These are phyloP conservation scores for Powellomyces hirtus DNA, from an alignment of 192 early-diverging fungal genomes.

Conservation along the genomic window DNA sequence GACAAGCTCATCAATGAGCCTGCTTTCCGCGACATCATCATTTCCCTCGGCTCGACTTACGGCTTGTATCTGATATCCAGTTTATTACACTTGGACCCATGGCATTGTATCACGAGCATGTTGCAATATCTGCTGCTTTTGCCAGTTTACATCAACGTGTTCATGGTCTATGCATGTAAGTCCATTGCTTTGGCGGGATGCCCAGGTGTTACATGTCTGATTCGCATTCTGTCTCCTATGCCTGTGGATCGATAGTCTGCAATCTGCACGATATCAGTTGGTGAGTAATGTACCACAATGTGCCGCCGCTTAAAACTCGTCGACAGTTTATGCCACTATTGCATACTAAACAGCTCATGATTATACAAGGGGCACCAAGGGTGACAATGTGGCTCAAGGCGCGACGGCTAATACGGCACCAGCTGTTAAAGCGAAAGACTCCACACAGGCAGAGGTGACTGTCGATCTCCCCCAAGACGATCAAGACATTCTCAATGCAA, in stretches of 20 bases:
- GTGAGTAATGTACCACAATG: too few relatives aligned
- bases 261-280: slow-evolving; percentile 62
- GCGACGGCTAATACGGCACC: slow-evolving; percentile 18
- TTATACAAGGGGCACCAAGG: slow-evolving; percentile 59
- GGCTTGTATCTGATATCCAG: slow-evolving; percentile 47
- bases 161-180: slow-evolving; percentile 53
- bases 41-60: slow-evolving; percentile 47
- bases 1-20: slow-evolving; percentile 26
- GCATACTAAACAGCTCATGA: too few relatives aligned
- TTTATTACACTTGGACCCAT: slow-evolving; percentile 52
- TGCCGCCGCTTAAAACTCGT: too few relatives aligned
- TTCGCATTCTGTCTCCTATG: too few relatives aligned
- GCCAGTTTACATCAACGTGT: slow-evolving; percentile 49
- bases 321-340: too few relatives aligned
- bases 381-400: slow-evolving; percentile 32
- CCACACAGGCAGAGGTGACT: slow-evolving; percentile 24
- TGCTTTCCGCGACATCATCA: slow-evolving; percentile 40
- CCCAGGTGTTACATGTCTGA: too few relatives aligned
- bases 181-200: too few relatives aligned
- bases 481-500: slow-evolving; percentile 7
- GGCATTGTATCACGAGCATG: slow-evolving; percentile 50
- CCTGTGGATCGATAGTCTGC: too few relatives aligned
- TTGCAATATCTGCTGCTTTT: slow-evolving; percentile 48
- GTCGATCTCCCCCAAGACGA: slow-evolving; percentile 26
- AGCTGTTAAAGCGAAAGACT: slow-evolving; percentile 22